These are phyloP conservation scores for Talaromyces sp. DNA, from an alignment of 2,329 filamentous ascomycete genomes.

Conservation along the genomic window DNA sequence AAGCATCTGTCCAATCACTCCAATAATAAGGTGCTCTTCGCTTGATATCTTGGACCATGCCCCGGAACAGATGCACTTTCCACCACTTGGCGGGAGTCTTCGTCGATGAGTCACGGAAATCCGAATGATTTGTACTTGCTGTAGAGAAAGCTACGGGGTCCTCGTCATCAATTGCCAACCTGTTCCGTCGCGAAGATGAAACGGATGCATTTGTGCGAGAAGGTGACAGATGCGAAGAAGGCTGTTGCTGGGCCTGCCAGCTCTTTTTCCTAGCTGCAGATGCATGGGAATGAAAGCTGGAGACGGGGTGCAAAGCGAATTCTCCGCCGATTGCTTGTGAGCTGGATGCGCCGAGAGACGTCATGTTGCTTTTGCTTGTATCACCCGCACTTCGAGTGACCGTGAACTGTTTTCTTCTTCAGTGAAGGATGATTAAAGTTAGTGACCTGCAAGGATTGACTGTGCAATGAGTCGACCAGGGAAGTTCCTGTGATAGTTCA, in stretches of 20 bases:
- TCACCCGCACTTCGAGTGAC: not conserved
- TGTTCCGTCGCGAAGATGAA: not conserved
- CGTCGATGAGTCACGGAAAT: conserved; percentile 16
- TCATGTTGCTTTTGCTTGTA: conserved; percentile 7
- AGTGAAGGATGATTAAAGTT: not conserved
- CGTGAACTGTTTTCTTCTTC: not conserved
- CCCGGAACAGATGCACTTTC: conserved; percentile 69
- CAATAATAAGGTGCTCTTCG: conserved; percentile 71
- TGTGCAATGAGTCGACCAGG: not conserved
- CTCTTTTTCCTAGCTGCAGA: conserved; percentile 26
- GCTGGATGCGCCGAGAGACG: conserved; percentile 5
- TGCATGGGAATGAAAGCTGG: conserved; percentile 28
- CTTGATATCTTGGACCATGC: conserved; percentile 74
- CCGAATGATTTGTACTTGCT: conserved; percentile 17
- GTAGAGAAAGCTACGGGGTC: not conserved
- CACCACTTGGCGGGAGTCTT: conserved; percentile 56
- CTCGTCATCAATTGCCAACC: not conserved
- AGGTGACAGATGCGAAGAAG: conserved; percentile 3
- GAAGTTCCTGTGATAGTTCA: not conserved
- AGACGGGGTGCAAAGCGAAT: conserved; percentile 25
- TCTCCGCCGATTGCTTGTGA: conserved; percentile 20
- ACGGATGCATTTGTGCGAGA: not conserved
- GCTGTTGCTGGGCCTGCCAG: conserved; percentile 23
- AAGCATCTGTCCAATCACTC: conserved; percentile 82
- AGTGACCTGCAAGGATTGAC: not conserved